Percentiles rank a stretch among this genome's conserved stretches.
These are phyloP conservation scores for Drechslerella dactyloides DNA, from an alignment of 2,329 filamentous ascomycete genomes.

Conservation along the genomic window DNA sequence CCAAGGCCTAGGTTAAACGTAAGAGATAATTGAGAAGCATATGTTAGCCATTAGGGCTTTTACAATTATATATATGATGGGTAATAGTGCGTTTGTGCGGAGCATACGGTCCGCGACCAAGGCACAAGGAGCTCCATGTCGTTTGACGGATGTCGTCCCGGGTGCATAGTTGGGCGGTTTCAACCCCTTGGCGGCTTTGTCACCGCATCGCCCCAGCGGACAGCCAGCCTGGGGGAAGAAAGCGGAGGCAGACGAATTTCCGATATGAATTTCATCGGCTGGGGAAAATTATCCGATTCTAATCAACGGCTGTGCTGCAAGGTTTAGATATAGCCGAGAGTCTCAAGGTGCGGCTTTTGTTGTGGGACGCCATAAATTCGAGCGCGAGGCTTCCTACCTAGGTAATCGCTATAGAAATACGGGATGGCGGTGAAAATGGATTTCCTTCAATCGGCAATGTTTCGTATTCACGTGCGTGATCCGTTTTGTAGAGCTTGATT, in stretches of 20 bases:
- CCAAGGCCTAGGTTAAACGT: too few relatives aligned
- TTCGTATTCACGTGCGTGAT: conserved; percentile 15
- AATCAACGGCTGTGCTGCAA: too few relatives aligned
- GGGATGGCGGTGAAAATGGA: conserved; percentile 9
- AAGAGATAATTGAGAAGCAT: too few relatives aligned
- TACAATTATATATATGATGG: conserved; percentile 30
- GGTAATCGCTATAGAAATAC: too few relatives aligned
- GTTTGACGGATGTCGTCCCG: conserved; percentile 51
- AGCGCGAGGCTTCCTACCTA: too few relatives aligned
- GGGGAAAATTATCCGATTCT: too few relatives aligned
- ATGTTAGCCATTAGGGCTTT: background rate
- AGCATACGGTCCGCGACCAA: conserved; percentile 41
- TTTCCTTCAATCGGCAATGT: too few relatives aligned
- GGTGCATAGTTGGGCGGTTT: conserved; percentile 33
- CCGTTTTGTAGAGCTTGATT: conserved; percentile 39
- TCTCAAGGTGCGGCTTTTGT: background rate
- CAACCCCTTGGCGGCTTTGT: conserved; percentile 49
- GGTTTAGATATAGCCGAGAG: conserved; percentile 6
- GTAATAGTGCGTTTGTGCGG: conserved; percentile 22
- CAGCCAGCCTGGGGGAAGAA: conserved; percentile 6
- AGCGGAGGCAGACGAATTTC: background rate
- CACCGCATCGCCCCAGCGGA: conserved; percentile 9
- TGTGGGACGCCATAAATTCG: background rate
- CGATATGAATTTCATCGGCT: background rate
- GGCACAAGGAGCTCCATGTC: conserved; percentile 21